phyloP scores from a whole-genome alignment of 768 basidiomycete genomes.

The Leccinellum rugosiceps region DNA sequence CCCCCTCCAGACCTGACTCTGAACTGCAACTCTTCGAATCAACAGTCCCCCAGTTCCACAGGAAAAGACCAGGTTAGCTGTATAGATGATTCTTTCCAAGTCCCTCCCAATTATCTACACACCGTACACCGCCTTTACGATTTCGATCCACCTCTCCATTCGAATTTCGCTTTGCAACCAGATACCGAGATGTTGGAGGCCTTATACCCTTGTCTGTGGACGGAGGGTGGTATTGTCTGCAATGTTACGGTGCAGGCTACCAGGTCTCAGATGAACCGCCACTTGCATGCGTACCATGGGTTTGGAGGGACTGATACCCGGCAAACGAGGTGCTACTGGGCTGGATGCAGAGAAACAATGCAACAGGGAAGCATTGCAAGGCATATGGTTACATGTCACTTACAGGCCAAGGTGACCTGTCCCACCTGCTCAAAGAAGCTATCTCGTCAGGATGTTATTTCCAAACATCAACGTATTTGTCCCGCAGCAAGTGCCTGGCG shows the following conservation, averaged over 20 bases:
- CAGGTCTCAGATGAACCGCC: conserved; percentile 25
- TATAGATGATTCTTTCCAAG: neutral
- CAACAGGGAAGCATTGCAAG: conserved; percentile 29
- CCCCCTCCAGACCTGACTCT: neutral
- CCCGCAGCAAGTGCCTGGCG: conserved; percentile 17
- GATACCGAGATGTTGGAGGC: neutral
- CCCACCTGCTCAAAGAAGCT: conserved; percentile 27
- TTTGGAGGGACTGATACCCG: conserved; percentile 22
- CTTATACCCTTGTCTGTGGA: conserved; percentile 21
- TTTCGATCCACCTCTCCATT: neutral
- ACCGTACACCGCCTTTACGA: neutral
- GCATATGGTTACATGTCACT: conserved; percentile 26
- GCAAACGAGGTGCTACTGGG: conserved; percentile 21
- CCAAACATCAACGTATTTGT: conserved; percentile 26
- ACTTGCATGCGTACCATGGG: conserved; percentile 22
- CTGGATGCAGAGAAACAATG: conserved; percentile 19
- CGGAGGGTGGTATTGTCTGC: conserved; percentile 9
- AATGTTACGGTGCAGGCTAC: conserved; percentile 19
- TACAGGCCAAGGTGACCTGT: conserved; percentile 27
- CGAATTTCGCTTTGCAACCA: conserved; percentile 1
- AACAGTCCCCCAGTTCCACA: neutral
- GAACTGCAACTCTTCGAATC: neutral
- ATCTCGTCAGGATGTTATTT: conserved; percentile 26
- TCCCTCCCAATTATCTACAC: neutral
- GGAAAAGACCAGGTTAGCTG: neutral